Evolutionary conservation across 148 eudicot genomes (phyloP).

Genomic region (Fagopyrum tataricum): DNA sequence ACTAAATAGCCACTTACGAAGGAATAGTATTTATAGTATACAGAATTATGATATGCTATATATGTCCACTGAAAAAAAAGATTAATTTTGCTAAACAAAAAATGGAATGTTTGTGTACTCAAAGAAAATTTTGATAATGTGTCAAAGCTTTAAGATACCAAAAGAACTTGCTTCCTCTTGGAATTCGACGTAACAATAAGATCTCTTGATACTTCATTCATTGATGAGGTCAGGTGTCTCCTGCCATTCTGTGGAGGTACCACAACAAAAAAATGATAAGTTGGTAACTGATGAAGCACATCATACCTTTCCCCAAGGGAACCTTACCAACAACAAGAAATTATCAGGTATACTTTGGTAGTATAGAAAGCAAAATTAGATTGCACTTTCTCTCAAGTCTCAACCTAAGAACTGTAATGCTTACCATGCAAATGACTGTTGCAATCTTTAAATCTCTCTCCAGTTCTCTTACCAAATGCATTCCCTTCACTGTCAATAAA

Average conservation of each 20-base stretch:
- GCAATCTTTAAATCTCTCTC: constrained; percentile 96
- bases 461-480: constrained; percentile 92
- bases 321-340: background rate
- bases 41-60: background rate
- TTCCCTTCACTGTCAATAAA: constrained; percentile 65
- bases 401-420: constrained; percentile 13
- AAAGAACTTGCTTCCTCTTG: constrained; percentile 76
- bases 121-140: background rate
- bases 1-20: too few species aligned
- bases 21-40: too few species aligned
- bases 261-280: background rate
- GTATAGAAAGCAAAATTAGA: background rate
- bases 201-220: constrained; percentile 97
- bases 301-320: background rate
- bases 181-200: constrained; percentile 79
- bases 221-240: constrained; percentile 81
- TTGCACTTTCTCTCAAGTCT: background rate
- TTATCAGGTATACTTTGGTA: background rate
- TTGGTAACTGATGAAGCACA: background rate
- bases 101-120: background rate
- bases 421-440: constrained; percentile 94
- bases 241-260: constrained; percentile 73
- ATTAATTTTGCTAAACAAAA: background rate
- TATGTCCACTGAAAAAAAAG: background rate
- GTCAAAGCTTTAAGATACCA: constrained; percentile 40